Conservation (phyloP, 129 eudicot genomes). For the Ambrosia artemisiifolia region DNA sequence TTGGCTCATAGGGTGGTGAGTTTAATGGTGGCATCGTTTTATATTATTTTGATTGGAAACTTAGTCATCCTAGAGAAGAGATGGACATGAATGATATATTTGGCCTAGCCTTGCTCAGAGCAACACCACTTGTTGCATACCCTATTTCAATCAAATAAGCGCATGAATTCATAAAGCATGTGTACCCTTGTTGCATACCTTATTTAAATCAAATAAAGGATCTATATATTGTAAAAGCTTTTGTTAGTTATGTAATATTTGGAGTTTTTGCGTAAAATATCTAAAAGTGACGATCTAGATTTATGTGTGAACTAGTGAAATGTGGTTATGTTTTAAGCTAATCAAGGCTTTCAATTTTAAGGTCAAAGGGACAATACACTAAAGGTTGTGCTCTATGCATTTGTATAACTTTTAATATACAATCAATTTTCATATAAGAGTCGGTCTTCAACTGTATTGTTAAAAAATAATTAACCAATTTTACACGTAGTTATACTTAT, state of each 20-base stretch:
- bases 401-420: no score
- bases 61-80: background rate
- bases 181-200: no score
- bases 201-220: no score
- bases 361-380: background rate
- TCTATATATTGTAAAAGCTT: no score
- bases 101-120: background rate
- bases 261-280: no score
- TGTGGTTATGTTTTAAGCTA: background rate
- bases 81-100: background rate
- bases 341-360: background rate
- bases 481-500: no score
- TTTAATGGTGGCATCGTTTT: background rate
- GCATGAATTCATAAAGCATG: no score
- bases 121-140: background rate
- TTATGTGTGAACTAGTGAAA: background rate
- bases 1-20: background rate
- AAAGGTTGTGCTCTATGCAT: background rate
- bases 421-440: no score
- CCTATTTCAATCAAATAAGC: background rate
- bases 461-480: no score
- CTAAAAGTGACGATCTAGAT: background rate
- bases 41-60: background rate
- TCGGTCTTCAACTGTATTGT: no score
- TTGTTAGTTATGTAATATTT: no score